phyloP scores from a whole-genome alignment of 1,284 basidiomycete species.

The Tremellales sp. region DNA sequence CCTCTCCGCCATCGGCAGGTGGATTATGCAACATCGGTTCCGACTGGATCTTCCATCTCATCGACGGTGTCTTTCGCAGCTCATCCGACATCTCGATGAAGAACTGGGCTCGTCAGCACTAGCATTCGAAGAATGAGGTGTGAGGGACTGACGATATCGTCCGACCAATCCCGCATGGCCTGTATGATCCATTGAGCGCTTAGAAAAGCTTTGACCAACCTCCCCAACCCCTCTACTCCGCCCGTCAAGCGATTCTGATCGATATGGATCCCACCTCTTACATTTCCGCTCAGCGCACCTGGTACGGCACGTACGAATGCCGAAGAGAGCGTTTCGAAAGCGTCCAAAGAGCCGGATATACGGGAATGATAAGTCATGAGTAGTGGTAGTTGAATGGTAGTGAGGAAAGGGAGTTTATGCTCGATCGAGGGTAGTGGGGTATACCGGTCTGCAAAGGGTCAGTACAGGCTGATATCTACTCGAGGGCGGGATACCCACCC shows the following conservation, averaged over 20 bases:
- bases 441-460: slow-evolving; percentile 68
- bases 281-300: slow-evolving; percentile 62
- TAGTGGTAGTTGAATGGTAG: slow-evolving; percentile 78
- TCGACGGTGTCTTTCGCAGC: slow-evolving; percentile 52
- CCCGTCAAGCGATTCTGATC: slow-evolving; percentile 60
- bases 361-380: slow-evolving; percentile 71
- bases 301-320: slow-evolving; percentile 85
- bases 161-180: slow-evolving; percentile 73
- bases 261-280: slow-evolving; percentile 51
- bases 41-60: slow-evolving; percentile 22
- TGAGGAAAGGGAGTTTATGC: slow-evolving; percentile 77
- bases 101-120: slow-evolving; percentile 56
- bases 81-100: slow-evolving; percentile 83
- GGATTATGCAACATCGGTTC: slow-evolving; percentile 13
- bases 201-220: slow-evolving; percentile 74
- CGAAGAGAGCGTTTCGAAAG: slow-evolving; percentile 85
- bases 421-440: slow-evolving; percentile 71
- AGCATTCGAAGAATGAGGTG: background rate
- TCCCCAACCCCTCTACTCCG: slow-evolving; percentile 71
- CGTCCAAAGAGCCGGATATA: slow-evolving; percentile 79
- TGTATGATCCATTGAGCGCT: slow-evolving; percentile 67
- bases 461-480: background rate
- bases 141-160: slow-evolving; percentile 65
- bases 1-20: background rate
- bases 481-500: slow-evolving; percentile 51